phyloP scores from a whole-genome alignment of 306 rosid species.

The Vigna unguiculata region DNA sequence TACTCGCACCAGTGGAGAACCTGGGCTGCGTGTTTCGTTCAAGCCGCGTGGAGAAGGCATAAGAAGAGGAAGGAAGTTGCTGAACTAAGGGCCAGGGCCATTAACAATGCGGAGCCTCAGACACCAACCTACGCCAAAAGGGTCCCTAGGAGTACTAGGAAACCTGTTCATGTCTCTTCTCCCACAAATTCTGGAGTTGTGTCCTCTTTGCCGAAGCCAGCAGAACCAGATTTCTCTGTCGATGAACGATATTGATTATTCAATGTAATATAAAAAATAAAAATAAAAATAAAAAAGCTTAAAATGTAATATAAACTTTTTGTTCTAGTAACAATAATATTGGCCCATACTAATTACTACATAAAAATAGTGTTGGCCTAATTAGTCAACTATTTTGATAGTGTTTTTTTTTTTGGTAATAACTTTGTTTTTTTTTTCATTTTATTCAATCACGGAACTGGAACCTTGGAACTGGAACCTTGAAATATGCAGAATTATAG shows the following conservation, averaged over 20 bases:
- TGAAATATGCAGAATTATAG: too few relatives aligned
- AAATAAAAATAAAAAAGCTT: too few relatives aligned
- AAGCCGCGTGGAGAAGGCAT: slow-evolving; percentile 82
- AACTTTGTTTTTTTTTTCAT: too few relatives aligned
- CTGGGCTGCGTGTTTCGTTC: slow-evolving; percentile 89
- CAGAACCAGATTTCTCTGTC: slow-evolving; percentile 77
- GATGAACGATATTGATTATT: slow-evolving; percentile 41
- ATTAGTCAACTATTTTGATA: too few relatives aligned
- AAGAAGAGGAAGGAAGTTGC: slow-evolving; percentile 69
- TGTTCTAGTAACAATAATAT: too few relatives aligned
- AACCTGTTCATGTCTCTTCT: slow-evolving; percentile 48
- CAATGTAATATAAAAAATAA: too few relatives aligned
- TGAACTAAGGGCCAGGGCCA: slow-evolving; percentile 58
- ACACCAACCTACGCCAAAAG: slow-evolving; percentile 28
- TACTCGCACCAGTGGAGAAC: slow-evolving; percentile 95
- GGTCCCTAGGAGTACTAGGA: slow-evolving; percentile 51
- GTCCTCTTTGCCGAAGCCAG: slow-evolving; percentile 75
- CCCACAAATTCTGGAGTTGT: slow-evolving; percentile 60
- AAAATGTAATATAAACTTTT: too few relatives aligned
- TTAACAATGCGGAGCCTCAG: slow-evolving; percentile 43
- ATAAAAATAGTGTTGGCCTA: too few relatives aligned
- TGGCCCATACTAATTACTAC: too few relatives aligned
- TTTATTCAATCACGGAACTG: too few relatives aligned
- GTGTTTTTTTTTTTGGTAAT: too few relatives aligned
- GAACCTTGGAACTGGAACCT: too few relatives aligned